Conservation (phyloP, 2,329 filamentous ascomycete species). For the Nigrospora sphaerica region DNA sequence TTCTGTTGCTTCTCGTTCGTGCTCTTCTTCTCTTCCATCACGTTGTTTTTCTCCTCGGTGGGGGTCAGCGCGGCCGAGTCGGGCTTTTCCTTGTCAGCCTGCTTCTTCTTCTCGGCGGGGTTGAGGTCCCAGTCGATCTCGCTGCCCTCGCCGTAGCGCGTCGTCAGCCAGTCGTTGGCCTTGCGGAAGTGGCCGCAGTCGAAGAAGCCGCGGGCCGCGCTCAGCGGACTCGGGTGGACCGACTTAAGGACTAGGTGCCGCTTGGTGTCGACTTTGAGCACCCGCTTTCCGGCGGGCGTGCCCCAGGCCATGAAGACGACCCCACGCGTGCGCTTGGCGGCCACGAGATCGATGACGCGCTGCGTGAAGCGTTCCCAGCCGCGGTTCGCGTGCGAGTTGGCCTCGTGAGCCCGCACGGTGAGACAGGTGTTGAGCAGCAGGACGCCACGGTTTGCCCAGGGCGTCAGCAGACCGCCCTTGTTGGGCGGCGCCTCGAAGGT, state of each 20-base stretch:
- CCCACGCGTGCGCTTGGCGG: slow-evolving; percentile 65
- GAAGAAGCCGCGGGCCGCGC: slow-evolving; percentile 75
- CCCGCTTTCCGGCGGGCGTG: slow-evolving; percentile 71
- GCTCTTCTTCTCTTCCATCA: background rate
- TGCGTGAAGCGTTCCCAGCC: slow-evolving; percentile 96
- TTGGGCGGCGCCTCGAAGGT: slow-evolving; percentile 68
- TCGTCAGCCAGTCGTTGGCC: slow-evolving; percentile 77
- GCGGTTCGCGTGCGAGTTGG: slow-evolving; percentile 76
- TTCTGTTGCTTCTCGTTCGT: background rate
- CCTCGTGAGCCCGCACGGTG: slow-evolving; percentile 83
- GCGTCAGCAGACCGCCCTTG: slow-evolving; percentile 74
- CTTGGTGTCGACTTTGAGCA: slow-evolving; percentile 62
- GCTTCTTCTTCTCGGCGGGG: slow-evolving; percentile 14
- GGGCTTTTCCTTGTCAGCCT: slow-evolving; percentile 8
- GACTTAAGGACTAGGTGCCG: slow-evolving; percentile 78
- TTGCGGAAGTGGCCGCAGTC: slow-evolving; percentile 75
- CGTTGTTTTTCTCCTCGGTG: background rate
- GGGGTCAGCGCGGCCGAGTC: slow-evolving; percentile 2
- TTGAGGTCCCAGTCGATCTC: slow-evolving; percentile 76
- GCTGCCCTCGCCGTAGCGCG: slow-evolving; percentile 70
- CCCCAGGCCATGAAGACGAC: slow-evolving; percentile 98
- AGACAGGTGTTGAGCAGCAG: slow-evolving; percentile 91
- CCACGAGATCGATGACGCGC: slow-evolving; percentile 81
- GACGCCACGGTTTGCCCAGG: slow-evolving; percentile 91
- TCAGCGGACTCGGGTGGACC: slow-evolving; percentile 90